phyloP scores from a whole-genome alignment of 345 rosid genomes.

The Trapa bicornis region DNA sequence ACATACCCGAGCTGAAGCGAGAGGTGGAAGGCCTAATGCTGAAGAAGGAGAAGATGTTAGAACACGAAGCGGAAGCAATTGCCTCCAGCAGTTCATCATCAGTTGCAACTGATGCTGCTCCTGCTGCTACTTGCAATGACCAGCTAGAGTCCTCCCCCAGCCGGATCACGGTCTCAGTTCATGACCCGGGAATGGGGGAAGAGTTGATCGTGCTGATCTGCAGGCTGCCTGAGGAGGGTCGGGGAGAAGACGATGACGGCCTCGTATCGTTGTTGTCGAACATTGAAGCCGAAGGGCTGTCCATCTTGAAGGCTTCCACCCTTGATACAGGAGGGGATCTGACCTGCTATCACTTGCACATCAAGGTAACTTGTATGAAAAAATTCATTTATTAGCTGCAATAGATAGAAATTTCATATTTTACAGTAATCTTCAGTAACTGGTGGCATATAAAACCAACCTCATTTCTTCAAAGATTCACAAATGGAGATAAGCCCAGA shows the following conservation, averaged over 20 bases:
- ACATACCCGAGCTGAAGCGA: slow-evolving; percentile 23
- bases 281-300: slow-evolving; percentile 18
- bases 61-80: neutral
- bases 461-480: no score
- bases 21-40: slow-evolving; percentile 19
- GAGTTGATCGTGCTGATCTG: slow-evolving; percentile 21
- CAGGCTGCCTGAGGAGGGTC: neutral
- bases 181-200: slow-evolving; percentile 18
- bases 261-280: slow-evolving; percentile 17
- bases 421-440: no score
- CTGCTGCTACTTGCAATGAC: neutral
- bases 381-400: no score
- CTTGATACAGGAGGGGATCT: slow-evolving; percentile 12
- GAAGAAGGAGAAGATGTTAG: slow-evolving; percentile 16
- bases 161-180: slow-evolving; percentile 13
- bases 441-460: no score
- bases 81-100: neutral
- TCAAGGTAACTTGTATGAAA: slow-evolving; percentile 1
- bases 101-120: no score
- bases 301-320: slow-evolving; percentile 18
- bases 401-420: no score
- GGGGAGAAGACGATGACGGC: neutral
- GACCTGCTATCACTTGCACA: slow-evolving; percentile 17
- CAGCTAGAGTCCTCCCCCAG: neutral
- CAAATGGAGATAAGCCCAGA: no score